Conservation (phyloP, 306 rosid genomes). For the Phaseolus lunatus region DNA sequence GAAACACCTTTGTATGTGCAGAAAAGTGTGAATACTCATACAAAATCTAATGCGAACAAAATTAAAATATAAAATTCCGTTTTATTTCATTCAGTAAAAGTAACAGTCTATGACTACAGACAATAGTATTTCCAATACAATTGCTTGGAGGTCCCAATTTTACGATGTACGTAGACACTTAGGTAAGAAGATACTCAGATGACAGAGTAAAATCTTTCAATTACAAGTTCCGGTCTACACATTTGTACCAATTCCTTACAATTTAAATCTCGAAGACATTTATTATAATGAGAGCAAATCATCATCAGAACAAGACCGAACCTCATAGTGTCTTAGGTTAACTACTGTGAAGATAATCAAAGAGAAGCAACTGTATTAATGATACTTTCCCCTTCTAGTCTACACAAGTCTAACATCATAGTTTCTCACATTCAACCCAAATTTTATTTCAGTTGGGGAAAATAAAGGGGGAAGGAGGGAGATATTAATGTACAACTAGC, state of each 20-base stretch:
- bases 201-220: conserved; percentile 15
- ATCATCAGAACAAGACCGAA: conserved; percentile 22
- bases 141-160: neutral
- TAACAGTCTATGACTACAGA: neutral
- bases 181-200: conserved; percentile 16
- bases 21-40: conserved; percentile 3
- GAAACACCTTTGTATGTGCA: neutral
- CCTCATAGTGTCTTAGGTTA: conserved; percentile 1
- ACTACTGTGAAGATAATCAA: neutral
- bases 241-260: conserved; percentile 7
- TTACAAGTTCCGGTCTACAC: conserved; percentile 7
- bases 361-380: neutral
- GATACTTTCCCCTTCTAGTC: neutral
- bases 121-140: neutral
- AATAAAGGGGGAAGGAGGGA: too few species aligned
- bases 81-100: neutral
- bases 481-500: neutral
- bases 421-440: neutral
- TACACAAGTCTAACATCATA: neutral
- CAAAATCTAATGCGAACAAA: neutral
- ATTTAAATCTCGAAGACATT: conserved; percentile 7
- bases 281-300: conserved; percentile 6
- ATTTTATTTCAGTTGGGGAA: conserved; percentile 1
- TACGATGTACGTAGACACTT: neutral
- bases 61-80: neutral